These are phyloP conservation scores for Cercospora zeina DNA, from an alignment of 2,329 filamentous ascomycete genomes.

Conservation along the genomic window DNA sequence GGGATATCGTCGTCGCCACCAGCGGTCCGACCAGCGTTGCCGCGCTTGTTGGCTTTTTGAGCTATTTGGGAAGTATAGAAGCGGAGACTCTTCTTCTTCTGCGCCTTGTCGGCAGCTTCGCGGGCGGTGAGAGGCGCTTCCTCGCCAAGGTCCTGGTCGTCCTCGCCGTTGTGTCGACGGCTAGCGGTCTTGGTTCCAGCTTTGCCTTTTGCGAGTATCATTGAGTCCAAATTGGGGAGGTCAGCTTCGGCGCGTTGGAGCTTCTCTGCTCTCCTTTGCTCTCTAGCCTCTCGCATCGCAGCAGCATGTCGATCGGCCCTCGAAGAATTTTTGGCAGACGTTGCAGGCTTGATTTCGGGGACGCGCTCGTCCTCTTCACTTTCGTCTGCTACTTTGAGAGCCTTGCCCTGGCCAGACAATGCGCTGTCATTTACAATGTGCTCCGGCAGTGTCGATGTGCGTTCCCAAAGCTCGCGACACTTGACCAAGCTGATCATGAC, in stretches of 20 bases:
- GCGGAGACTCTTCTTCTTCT: conserved; percentile 85
- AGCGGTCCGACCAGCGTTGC: conserved; percentile 68
- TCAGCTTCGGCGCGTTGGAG: conserved; percentile 64
- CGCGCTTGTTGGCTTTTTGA: conserved; percentile 87
- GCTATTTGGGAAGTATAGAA: conserved; percentile 99
- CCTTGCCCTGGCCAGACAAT: not conserved
- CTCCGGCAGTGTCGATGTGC: conserved; percentile 63
- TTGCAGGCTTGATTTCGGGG: conserved; percentile 12
- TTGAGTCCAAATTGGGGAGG: conserved; percentile 68
- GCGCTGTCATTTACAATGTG: not conserved
- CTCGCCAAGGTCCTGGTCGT: conserved; percentile 90
- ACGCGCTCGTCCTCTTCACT: conserved; percentile 16
- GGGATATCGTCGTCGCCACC: conserved; percentile 83
- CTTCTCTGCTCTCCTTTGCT: conserved; percentile 56
- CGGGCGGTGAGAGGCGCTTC: conserved; percentile 75
- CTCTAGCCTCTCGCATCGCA: conserved; percentile 56
- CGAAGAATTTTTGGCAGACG: conserved; percentile 48
- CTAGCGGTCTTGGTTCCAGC: conserved; percentile 23
- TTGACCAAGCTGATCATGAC: conserved; percentile 83
- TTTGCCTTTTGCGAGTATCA: conserved; percentile 51
- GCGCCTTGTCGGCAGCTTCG: conserved; percentile 81
- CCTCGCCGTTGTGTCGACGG: conserved; percentile 48
- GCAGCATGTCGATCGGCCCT: conserved; percentile 54
- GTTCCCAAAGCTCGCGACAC: conserved; percentile 78
- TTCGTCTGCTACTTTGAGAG: conserved; percentile 18